These are phyloP conservation scores for Yarrowia alimentaria DNA, from an alignment of 805 yeast genomes.

Conservation along the genomic window DNA sequence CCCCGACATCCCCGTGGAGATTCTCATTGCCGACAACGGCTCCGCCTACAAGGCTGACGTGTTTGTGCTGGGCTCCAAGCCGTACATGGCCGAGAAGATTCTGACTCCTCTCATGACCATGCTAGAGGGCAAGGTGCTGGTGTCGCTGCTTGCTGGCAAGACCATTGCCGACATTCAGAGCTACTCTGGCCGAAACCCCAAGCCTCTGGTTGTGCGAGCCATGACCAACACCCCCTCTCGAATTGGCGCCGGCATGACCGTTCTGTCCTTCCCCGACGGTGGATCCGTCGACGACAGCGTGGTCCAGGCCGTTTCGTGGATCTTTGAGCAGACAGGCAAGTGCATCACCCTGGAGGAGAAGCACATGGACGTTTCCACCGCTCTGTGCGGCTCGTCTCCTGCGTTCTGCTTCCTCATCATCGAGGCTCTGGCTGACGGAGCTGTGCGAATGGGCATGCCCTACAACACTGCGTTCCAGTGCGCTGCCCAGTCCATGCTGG, in stretches of 20 bases:
- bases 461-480: slow-evolving; percentile 75
- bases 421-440: slow-evolving; percentile 93
- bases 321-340: slow-evolving; percentile 45
- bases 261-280: slow-evolving; percentile 66
- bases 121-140: slow-evolving; percentile 56
- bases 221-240: slow-evolving; percentile 98
- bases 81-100: slow-evolving; percentile 67
- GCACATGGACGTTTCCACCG: slow-evolving; percentile 95
- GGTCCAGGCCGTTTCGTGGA: slow-evolving; percentile 42
- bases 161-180: slow-evolving; percentile 60
- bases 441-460: slow-evolving; percentile 91
- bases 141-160: slow-evolving; percentile 91
- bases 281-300: slow-evolving; percentile 43
- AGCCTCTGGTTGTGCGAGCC: slow-evolving; percentile 71
- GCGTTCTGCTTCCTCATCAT: slow-evolving; percentile 87
- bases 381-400: slow-evolving; percentile 94
- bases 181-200: slow-evolving; percentile 33
- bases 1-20: slow-evolving; percentile 45
- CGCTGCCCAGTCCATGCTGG: slow-evolving; percentile 92
- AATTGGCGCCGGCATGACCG: slow-evolving; percentile 91
- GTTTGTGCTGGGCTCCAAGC: slow-evolving; percentile 83
- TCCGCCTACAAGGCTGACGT: slow-evolving; percentile 63
- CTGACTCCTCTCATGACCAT: slow-evolving; percentile 49
- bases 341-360: slow-evolving; percentile 57
- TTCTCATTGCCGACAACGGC: slow-evolving; percentile 49